Conservation (phyloP, 768 basidiomycete genomes). For the Tulasnella sp. region DNA sequence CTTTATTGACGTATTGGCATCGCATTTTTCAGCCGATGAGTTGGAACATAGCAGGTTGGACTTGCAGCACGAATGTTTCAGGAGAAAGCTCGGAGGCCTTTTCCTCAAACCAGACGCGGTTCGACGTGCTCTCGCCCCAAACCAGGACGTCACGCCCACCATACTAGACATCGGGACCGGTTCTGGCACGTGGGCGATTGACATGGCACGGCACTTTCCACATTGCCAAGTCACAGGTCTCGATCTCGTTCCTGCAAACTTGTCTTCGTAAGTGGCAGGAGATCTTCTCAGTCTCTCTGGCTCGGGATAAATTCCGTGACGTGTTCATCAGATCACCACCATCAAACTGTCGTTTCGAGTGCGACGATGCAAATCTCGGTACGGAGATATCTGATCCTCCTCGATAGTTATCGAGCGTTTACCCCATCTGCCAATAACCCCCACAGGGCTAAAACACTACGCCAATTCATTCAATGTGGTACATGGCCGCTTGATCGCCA, state of each 20-base stretch:
- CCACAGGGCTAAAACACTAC: slow-evolving; percentile 5
- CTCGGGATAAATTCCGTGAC: background rate
- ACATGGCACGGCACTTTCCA: slow-evolving; percentile 2
- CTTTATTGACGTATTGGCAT: too few species aligned
- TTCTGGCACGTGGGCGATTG: slow-evolving; percentile 6
- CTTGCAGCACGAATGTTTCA: slow-evolving; percentile 7
- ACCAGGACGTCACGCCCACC: background rate
- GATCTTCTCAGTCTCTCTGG: background rate
- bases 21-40: background rate
- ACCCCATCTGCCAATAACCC: too few species aligned
- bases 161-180: slow-evolving; percentile 6
- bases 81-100: background rate
- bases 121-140: slow-evolving; percentile 1
- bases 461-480: slow-evolving; percentile 6
- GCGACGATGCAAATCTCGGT: slow-evolving; percentile 14
- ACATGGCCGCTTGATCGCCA: background rate
- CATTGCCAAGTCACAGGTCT: slow-evolving; percentile 3
- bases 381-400: too few species aligned
- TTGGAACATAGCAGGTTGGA: slow-evolving; percentile 7
- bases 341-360: slow-evolving; percentile 11
- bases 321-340: background rate
- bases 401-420: too few species aligned
- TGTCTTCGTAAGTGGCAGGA: background rate
- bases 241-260: slow-evolving; percentile 8
- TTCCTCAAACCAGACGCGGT: slow-evolving; percentile 5